Evolutionary conservation across 2,329 filamentous ascomycete genomes (phyloP).

Genomic region (Ascomycota sp.): DNA sequence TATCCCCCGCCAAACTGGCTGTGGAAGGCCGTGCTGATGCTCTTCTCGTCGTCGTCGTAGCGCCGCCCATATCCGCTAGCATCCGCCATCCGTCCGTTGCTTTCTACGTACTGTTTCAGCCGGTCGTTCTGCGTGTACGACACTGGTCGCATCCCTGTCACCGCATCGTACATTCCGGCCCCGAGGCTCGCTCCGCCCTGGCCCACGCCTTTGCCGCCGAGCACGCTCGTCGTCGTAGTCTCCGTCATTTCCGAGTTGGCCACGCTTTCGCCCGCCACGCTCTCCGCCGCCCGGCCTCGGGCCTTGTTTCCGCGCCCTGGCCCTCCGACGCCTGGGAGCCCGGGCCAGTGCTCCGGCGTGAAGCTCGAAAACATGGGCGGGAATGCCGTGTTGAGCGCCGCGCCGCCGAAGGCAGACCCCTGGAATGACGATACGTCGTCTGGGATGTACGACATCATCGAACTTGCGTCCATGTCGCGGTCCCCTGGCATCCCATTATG

Average conservation of each 20-base stretch:
- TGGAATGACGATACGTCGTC: constrained; percentile 95
- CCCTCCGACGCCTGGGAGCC: constrained; percentile 43
- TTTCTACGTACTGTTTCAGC: constrained; percentile 85
- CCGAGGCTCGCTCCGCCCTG: constrained; percentile 78
- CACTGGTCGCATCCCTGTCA: constrained; percentile 41
- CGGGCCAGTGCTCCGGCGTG: constrained; percentile 71
- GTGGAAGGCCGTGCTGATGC: constrained; percentile 88
- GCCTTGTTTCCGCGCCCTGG: constrained; percentile 45
- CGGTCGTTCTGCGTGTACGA: constrained; percentile 50
- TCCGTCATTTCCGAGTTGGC: constrained; percentile 83
- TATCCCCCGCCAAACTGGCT: constrained; percentile 63
- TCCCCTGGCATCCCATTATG: constrained; percentile 19
- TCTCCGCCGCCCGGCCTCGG: constrained; percentile 49
- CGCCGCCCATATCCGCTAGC: constrained; percentile 49
- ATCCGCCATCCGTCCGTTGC: constrained; percentile 47
- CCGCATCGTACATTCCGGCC: constrained; percentile 54
- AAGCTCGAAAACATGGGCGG: constrained; percentile 94
- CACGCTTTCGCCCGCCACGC: constrained; percentile 78
- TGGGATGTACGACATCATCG: constrained; percentile 84
- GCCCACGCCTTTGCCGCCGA: constrained; percentile 52
- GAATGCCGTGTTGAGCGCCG: constrained; percentile 53
- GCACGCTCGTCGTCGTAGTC: constrained; percentile 45
- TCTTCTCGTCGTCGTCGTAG: constrained; percentile 86
- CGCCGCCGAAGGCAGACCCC: constrained; percentile 72
- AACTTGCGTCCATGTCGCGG: constrained; percentile 55